These are phyloP conservation scores for Boletus reticulatus DNA, from an alignment of 768 basidiomycete species.

Conservation along the genomic window DNA sequence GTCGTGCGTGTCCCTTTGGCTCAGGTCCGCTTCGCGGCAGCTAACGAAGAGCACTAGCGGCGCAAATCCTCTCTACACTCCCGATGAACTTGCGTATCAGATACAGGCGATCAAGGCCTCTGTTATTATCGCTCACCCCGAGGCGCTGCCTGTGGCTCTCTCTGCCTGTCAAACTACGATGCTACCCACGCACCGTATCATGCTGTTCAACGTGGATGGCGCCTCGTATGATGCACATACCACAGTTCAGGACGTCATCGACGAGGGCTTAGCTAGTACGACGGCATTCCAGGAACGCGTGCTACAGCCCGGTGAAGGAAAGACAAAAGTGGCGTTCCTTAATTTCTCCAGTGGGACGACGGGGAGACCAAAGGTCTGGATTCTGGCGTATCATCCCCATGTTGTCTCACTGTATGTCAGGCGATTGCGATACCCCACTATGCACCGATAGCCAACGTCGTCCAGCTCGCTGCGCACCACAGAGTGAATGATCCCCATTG, in stretches of 20 bases:
- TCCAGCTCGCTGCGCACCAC: conserved; percentile 56
- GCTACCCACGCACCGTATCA: conserved; percentile 42
- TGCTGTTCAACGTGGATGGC: conserved; percentile 37
- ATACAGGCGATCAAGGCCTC: conserved; percentile 46
- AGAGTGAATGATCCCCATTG: conserved; percentile 43
- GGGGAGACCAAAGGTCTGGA: conserved; percentile 64
- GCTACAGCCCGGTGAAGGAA: conserved; percentile 58
- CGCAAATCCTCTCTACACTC: conserved; percentile 59
- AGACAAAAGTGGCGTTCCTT: conserved; percentile 66
- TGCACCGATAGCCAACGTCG: conserved; percentile 57
- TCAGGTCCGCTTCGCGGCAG: neutral
- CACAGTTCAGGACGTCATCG: conserved; percentile 47
- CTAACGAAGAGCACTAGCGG: conserved; percentile 37
- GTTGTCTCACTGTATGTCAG: conserved; percentile 22
- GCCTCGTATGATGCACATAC: conserved; percentile 13
- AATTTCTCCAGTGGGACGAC: conserved; percentile 79
- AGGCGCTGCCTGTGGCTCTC: conserved; percentile 40
- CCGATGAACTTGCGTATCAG: conserved; percentile 59
- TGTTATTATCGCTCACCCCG: conserved; percentile 49
- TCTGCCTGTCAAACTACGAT: conserved; percentile 42
- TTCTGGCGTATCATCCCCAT: neutral
- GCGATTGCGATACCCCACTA: conserved; percentile 63
- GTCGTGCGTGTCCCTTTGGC: conserved; percentile 41
- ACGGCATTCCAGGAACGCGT: conserved; percentile 47
- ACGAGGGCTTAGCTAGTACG: conserved; percentile 42